These are phyloP conservation scores for Apiospora pterosperma DNA, from an alignment of 2,329 filamentous ascomycete genomes.

Conservation along the genomic window DNA sequence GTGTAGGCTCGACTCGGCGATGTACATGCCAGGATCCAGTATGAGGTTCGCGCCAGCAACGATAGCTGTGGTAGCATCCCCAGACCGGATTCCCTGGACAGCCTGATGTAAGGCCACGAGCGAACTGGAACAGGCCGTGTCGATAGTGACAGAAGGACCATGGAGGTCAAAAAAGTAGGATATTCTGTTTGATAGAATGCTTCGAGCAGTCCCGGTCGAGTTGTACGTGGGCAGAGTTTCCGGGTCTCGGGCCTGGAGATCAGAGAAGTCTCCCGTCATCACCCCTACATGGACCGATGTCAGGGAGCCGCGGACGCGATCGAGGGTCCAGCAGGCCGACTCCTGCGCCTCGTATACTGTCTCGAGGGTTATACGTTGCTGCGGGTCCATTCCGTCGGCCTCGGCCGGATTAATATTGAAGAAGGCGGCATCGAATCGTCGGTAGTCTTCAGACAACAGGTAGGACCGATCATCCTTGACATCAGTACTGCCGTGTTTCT, in stretches of 20 bases:
- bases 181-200: conserved; percentile 25
- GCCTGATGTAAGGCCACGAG: conserved; percentile 26
- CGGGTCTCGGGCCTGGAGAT: background rate
- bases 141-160: conserved; percentile 25
- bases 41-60: conserved; percentile 6
- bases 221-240: conserved; percentile 7
- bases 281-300: conserved; percentile 14
- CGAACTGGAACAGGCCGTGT: conserved; percentile 28
- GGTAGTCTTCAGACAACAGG: conserved; percentile 13
- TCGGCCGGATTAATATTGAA: conserved; percentile 17
- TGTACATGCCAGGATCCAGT: background rate
- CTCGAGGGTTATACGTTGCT: conserved; percentile 11
- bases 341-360: conserved; percentile 18
- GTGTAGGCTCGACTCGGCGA: conserved; percentile 13
- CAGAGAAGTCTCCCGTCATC: conserved; percentile 9
- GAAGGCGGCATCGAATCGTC: conserved; percentile 17
- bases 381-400: conserved; percentile 13
- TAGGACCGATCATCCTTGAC: conserved; percentile 15
- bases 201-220: conserved; percentile 14
- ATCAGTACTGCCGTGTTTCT: conserved; percentile 19
- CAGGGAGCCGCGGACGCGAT: conserved; percentile 11
- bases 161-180: conserved; percentile 27
- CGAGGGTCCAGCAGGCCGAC: conserved; percentile 13
- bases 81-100: conserved; percentile 16
- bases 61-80: conserved; percentile 13